A percentile compares a stretch with the other conserved stretches of the same genome.
Conservation (phyloP, 495 filamentous ascomycete species). For the Penicillium nucicola region DNA sequence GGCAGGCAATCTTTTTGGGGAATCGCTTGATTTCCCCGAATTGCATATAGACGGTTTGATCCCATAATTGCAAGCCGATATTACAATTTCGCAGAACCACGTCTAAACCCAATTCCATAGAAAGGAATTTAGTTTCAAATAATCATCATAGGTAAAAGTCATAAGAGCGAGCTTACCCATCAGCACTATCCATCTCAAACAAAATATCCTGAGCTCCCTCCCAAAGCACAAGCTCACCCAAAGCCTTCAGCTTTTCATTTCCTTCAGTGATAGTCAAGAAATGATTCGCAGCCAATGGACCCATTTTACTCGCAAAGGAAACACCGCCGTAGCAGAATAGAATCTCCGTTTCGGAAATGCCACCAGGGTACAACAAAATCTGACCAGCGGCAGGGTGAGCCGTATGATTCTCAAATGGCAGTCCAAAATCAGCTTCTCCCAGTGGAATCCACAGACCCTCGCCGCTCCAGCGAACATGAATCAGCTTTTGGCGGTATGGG, state of each 20-base stretch:
- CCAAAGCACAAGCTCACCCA: constrained; percentile 21
- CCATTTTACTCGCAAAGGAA: constrained; percentile 25
- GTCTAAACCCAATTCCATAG: neutral
- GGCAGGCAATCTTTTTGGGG: constrained; percentile 14
- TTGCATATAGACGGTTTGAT: constrained; percentile 9
- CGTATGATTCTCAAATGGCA: constrained; percentile 26
- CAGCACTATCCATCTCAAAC: constrained; percentile 18
- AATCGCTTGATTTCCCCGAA: neutral
- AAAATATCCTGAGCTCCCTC: constrained; percentile 18
- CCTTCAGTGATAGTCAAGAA: constrained; percentile 25
- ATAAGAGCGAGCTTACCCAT: constrained; percentile 6
- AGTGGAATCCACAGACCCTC: constrained; percentile 27
- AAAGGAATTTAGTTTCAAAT: no score
- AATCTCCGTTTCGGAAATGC: constrained; percentile 26
- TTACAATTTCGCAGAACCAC: constrained; percentile 5
- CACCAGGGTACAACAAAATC: constrained; percentile 24
- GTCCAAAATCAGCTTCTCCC: constrained; percentile 21
- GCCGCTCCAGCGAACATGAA: constrained; percentile 28
- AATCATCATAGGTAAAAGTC: no score
- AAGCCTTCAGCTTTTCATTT: constrained; percentile 11
- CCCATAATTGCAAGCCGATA: no score
- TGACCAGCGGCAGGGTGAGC: constrained; percentile 21
- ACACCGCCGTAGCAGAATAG: constrained; percentile 24
- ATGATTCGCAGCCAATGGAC: constrained; percentile 22
- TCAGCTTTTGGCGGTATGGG: constrained; percentile 24